Conservation (phyloP, 371 early-diverging fungal genomes). For the Scutellospora calospora region DNA sequence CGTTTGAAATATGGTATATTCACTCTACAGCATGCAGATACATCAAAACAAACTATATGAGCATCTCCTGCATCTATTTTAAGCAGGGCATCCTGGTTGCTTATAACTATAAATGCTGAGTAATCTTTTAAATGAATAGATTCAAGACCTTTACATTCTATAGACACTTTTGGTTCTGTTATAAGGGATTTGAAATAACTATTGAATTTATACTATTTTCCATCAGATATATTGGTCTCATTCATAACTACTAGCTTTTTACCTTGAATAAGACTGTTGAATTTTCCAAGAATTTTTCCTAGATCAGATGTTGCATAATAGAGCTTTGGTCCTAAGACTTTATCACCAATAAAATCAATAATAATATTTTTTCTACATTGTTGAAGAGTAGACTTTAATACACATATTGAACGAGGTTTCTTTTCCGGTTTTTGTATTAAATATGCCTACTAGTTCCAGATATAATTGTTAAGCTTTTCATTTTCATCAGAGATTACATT, state of each 20-base stretch:
- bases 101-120: background rate
- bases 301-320: background rate
- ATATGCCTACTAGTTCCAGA: slow-evolving; percentile 17
- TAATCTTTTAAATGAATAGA: background rate
- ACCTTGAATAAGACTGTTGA: slow-evolving; percentile 10
- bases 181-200: background rate
- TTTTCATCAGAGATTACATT: background rate
- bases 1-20: background rate
- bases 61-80: background rate
- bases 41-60: slow-evolving; percentile 25
- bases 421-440: background rate
- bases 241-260: background rate
- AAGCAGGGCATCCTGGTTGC: slow-evolving; percentile 15
- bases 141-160: slow-evolving; percentile 11
- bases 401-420: background rate
- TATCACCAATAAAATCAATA: background rate
- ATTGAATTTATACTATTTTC: background rate
- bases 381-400: background rate
- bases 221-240: background rate
- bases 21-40: background rate
- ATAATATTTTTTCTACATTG: slow-evolving; percentile 25
- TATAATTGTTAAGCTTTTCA: slow-evolving; percentile 11
- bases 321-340: background rate
- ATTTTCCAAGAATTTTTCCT: slow-evolving; percentile 10
- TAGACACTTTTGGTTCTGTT: background rate